Evolutionary conservation across 1,284 basidiomycete genomes (phyloP), one percentile per base, ranked within the genome.

Genomic region (Fistulinella cinereoalba): DNA sequence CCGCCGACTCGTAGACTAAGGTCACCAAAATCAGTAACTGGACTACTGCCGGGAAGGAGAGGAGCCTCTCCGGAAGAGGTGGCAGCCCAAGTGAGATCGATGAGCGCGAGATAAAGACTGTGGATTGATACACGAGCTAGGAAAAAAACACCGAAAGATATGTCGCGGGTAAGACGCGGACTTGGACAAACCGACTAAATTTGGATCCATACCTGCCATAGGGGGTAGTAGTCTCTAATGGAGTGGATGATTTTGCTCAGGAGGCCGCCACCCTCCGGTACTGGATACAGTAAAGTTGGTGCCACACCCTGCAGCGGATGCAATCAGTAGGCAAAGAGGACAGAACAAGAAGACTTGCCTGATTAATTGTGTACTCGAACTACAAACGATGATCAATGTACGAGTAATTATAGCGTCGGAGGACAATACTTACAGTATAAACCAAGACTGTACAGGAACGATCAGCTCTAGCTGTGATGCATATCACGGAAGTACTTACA

Each of bases 101-200:
- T 0, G 94, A 97, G 3, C 97, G 88, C 1, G 95, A 97, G 50
- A 98, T 65, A 71, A 99, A 99, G 39, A 99, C 96, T 38, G 94
- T 93, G 13, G 88, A 83, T 75, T 99, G 92, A 65, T 93, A 91
- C 24, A 88, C 80, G 37, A 90, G 77, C 82, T 89, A 22, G 22
- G 23, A 33, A 34, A 39, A 24, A 15, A 27, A 32, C 12, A 23
- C 28, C 28, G 19, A 27, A 66, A 47, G 59, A 68, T 4, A 64
- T 41, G 9, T 50, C 48, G 36, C 33, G 43, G 31, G 32, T 60
- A 12, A 60, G 57, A 38, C 24, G 9, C 4, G n/a, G 31, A 37
- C 21, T 47, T 19, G 10, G 18, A 28, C 39, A 38, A 53, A 18
- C n/a, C 12, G 23, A 16, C n/a, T 16, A 24, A 16, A 33, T 41